Evolutionary conservation across 2,329 filamentous ascomycete species (phyloP).

Genomic region (Aspergillus neoniger): DNA sequence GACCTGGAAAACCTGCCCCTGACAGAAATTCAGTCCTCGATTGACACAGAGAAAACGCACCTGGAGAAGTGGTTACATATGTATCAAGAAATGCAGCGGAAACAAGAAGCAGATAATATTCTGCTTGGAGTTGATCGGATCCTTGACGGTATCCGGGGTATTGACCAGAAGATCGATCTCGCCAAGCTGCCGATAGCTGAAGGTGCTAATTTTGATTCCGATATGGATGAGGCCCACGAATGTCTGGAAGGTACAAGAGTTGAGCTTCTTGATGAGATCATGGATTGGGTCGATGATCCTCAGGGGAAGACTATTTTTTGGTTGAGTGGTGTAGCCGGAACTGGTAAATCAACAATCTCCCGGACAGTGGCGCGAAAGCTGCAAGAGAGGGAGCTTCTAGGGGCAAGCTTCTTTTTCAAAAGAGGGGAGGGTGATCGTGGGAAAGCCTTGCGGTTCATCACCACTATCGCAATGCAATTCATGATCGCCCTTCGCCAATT

Average conservation of each 20-base stretch:
- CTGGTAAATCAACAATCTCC: constrained; percentile 30
- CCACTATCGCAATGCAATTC: constrained; percentile 19
- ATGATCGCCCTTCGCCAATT: constrained; percentile 40
- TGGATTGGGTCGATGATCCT: not conserved
- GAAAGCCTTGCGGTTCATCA: not conserved
- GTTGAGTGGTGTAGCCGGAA: constrained; percentile 40
- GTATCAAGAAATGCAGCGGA: not conserved
- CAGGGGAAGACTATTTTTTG: constrained; percentile 32
- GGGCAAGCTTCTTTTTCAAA: constrained; percentile 51
- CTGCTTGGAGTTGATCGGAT: not conserved
- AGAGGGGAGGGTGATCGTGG: constrained; percentile 43
- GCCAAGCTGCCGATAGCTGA: not conserved
- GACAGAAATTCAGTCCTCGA: not conserved
- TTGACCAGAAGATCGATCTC: not conserved
- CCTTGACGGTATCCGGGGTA: not conserved
- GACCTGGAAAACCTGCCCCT: not conserved
- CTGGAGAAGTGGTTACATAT: not conserved
- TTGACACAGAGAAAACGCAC: not conserved
- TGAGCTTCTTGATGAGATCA: not conserved
- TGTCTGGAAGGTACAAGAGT: not conserved
- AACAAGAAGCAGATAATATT: not conserved
- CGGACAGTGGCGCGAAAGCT: constrained; percentile 31
- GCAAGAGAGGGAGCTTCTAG: constrained; percentile 26
- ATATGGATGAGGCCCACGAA: not conserved
- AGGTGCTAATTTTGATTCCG: not conserved